Percentiles rank a stretch among this genome's conserved stretches.
phyloP scores from a whole-genome alignment of 306 rosid species.

The Gillenia trifoliata region DNA sequence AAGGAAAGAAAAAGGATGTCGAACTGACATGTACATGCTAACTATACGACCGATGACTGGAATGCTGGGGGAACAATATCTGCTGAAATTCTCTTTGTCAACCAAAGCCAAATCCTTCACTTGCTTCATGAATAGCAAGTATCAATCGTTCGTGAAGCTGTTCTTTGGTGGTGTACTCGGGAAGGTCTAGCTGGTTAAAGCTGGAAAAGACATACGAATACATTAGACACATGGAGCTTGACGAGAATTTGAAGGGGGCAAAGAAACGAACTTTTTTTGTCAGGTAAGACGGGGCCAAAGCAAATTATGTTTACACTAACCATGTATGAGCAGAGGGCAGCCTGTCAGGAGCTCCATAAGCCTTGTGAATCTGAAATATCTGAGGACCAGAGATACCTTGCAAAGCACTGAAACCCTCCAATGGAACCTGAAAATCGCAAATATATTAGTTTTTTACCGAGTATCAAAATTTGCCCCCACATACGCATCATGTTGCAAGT shows the following conservation, averaged over 20 bases:
- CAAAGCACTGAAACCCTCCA: slow-evolving; percentile 96
- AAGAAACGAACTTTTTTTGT: neutral
- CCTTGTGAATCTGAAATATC: slow-evolving; percentile 98
- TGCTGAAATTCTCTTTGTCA: slow-evolving; percentile 17
- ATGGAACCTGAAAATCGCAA: slow-evolving; percentile 73
- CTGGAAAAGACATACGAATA: slow-evolving; percentile 34
- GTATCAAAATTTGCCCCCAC: neutral
- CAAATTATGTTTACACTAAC: slow-evolving; percentile 34
- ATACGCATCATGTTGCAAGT: neutral
- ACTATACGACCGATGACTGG: slow-evolving; percentile 31
- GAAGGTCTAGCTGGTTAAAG: slow-evolving; percentile 98
- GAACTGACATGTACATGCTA: slow-evolving; percentile 54
- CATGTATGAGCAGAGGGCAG: slow-evolving; percentile 99
- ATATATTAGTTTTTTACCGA: neutral
- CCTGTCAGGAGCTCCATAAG: slow-evolving; percentile 96
- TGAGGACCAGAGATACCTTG: slow-evolving; percentile 99
- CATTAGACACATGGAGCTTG: slow-evolving; percentile 20
- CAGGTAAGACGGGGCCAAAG: neutral
- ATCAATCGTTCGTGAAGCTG: slow-evolving; percentile 93
- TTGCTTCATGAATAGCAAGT: slow-evolving; percentile 95
- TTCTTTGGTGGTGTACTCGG: slow-evolving; percentile 88
- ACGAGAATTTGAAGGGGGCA: neutral
- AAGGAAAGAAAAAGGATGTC: slow-evolving; percentile 15
- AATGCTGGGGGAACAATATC: slow-evolving; percentile 28
- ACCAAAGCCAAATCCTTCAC: slow-evolving; percentile 99